Percentiles rank a stretch among this genome's conserved stretches.
Evolutionary conservation across 192 early-diverging fungal genomes (phyloP).

Genomic region (Dissophora ornata): DNA sequence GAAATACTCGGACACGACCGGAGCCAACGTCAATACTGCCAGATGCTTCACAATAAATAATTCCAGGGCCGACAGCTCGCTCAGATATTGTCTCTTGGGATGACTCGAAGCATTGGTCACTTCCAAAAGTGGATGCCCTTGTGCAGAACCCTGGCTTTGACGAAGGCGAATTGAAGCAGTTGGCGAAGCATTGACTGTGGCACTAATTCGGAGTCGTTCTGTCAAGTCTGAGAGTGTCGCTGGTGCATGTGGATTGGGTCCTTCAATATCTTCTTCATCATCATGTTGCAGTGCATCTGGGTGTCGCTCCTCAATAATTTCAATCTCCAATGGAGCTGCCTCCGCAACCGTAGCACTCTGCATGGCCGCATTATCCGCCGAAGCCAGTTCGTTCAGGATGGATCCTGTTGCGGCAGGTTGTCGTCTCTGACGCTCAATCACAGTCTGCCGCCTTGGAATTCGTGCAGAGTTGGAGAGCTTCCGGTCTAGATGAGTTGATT

Average conservation of each 20-base stretch:
- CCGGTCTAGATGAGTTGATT: slow-evolving; percentile 65
- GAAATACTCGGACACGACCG: slow-evolving; percentile 75
- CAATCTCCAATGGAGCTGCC: slow-evolving; percentile 36
- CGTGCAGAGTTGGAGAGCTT: slow-evolving; percentile 62
- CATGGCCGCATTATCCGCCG: not conserved
- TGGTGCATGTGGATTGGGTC: slow-evolving; percentile 35
- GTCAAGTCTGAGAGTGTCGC: slow-evolving; percentile 48
- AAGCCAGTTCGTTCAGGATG: slow-evolving; percentile 11
- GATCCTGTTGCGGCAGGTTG: not conserved
- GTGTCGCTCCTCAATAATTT: slow-evolving; percentile 38
- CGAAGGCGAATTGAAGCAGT: slow-evolving; percentile 15
- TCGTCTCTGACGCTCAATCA: slow-evolving; percentile 61
- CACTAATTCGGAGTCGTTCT: slow-evolving; percentile 44
- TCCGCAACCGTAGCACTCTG: not conserved
- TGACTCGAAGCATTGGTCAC: slow-evolving; percentile 7
- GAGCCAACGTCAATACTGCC: slow-evolving; percentile 81
- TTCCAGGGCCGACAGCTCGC: slow-evolving; percentile 82
- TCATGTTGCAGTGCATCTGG: slow-evolving; percentile 1
- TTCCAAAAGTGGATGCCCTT: slow-evolving; percentile 11
- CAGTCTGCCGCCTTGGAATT: slow-evolving; percentile 61
- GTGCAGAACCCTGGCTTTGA: slow-evolving; percentile 7
- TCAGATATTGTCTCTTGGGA: slow-evolving; percentile 60
- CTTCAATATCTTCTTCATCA: slow-evolving; percentile 26
- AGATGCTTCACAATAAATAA: slow-evolving; percentile 86
- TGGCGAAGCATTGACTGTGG: not conserved